Percentiles rank a stretch among this genome's conserved stretches.
phyloP scores from a whole-genome alignment of 1,139 yeast genomes.

The Blastobotrys illinoisensis region DNA sequence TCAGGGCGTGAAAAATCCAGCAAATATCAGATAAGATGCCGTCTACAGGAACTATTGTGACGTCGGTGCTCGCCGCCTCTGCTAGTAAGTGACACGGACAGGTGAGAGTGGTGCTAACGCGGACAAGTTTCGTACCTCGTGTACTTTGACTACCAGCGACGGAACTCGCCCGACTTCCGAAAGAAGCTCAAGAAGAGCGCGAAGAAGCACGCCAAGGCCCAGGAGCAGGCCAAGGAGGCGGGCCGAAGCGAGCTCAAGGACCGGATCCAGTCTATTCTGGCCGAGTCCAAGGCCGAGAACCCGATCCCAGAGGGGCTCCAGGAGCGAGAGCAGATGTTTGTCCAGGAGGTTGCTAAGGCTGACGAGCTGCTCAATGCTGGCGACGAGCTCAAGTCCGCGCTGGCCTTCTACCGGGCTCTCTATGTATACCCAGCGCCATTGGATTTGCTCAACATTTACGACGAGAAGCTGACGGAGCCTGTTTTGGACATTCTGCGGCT shows the following conservation, averaged over 20 bases:
- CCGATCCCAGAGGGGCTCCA: constrained; percentile 72
- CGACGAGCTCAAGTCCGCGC: constrained; percentile 61
- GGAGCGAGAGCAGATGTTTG: constrained; percentile 72
- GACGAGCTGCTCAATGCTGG: constrained; percentile 40
- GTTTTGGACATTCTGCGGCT: constrained; percentile 77
- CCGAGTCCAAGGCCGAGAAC: constrained; percentile 56
- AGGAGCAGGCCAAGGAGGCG: constrained; percentile 52
- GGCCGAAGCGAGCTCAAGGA: constrained; percentile 54
- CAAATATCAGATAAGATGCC: constrained; percentile 22
- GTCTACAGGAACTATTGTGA: constrained; percentile 28
- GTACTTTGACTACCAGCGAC: constrained; percentile 89
- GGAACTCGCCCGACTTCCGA: constrained; percentile 78
- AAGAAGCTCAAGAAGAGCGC: constrained; percentile 60
- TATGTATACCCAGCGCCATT: constrained; percentile 93
- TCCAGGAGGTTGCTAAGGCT: constrained; percentile 78
- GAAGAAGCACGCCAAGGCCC: constrained; percentile 48
- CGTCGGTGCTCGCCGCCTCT: constrained; percentile 30
- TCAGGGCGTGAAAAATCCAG: background rate
- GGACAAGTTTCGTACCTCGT: constrained; percentile 63
- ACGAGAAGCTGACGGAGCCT: constrained; percentile 76
- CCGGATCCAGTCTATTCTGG: constrained; percentile 55
- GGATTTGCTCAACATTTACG: constrained; percentile 81
- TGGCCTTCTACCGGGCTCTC: constrained; percentile 91
- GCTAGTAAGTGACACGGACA: constrained; percentile 26
- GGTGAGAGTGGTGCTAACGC: background rate